Evolutionary conservation across 495 filamentous ascomycete species (phyloP).

Genomic region (Tuber melanosporum): DNA sequence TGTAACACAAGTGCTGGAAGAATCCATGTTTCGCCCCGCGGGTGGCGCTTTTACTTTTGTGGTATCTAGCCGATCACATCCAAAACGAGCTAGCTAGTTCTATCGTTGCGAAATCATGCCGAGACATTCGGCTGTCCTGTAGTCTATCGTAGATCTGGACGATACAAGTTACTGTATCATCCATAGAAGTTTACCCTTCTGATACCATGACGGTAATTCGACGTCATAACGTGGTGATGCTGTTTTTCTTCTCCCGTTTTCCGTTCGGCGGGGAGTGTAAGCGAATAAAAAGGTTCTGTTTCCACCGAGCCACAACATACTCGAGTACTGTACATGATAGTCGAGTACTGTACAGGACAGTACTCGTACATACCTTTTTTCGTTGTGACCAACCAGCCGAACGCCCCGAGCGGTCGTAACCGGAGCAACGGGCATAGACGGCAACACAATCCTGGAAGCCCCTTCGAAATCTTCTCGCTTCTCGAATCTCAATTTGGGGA

Average conservation of each 20-base stretch:
- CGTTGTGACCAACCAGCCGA: neutral
- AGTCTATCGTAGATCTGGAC: neutral
- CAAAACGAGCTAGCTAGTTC: neutral
- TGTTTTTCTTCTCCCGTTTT: neutral
- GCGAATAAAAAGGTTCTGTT: neutral
- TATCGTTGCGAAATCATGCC: neutral
- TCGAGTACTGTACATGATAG: neutral
- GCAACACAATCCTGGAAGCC: slow-evolving; percentile 45
- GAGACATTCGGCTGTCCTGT: neutral
- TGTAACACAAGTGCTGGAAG: neutral
- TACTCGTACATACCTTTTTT: neutral
- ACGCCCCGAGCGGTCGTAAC: slow-evolving; percentile 46
- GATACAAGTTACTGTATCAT: neutral
- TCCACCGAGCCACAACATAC: slow-evolving; percentile 7
- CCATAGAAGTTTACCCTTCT: neutral
- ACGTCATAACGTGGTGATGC: neutral
- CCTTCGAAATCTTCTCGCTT: neutral
- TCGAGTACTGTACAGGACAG: neutral
- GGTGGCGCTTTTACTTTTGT: neutral
- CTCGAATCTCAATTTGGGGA: slow-evolving; percentile 15
- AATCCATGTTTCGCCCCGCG: neutral
- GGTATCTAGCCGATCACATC: neutral
- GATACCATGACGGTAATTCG: neutral
- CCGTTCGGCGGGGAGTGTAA: neutral
- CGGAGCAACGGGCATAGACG: slow-evolving; percentile 49